Evolutionary conservation across 495 filamentous ascomycete species (phyloP).

Genomic region (Penicillium cinerascens): DNA sequence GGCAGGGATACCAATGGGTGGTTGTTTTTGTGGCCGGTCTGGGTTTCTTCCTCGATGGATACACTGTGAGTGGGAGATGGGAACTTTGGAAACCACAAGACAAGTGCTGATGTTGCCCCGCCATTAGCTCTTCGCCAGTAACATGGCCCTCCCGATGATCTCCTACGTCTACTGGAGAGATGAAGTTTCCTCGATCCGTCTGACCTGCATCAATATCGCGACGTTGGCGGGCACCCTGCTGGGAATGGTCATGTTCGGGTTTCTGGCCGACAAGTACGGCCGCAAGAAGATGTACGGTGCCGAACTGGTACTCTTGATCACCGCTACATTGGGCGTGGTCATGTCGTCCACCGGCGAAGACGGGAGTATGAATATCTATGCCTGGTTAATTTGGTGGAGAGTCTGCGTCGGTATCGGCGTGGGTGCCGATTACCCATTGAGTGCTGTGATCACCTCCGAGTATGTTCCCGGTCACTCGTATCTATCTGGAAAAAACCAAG

Average conservation of each 20-base stretch:
- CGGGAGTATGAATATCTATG: constrained; percentile 52
- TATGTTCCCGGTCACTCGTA: constrained; percentile 19
- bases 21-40: constrained; percentile 59
- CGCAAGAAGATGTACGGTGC: constrained; percentile 61
- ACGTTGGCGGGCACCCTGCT: constrained; percentile 57
- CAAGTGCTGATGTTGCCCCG: constrained; percentile 3
- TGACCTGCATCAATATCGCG: constrained; percentile 55
- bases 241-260: constrained; percentile 61
- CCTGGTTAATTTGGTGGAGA: constrained; percentile 58
- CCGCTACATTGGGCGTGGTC: constrained; percentile 53
- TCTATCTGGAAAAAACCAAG: neutral
- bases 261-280: constrained; percentile 58
- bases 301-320: constrained; percentile 58
- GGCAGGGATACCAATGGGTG: constrained; percentile 45
- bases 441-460: constrained; percentile 61
- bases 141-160: constrained; percentile 60
- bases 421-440: constrained; percentile 54
- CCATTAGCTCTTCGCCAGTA: constrained; percentile 56
- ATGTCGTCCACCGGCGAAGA: constrained; percentile 40
- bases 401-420: constrained; percentile 55
- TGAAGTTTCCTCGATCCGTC: constrained; percentile 32
- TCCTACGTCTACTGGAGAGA: constrained; percentile 60
- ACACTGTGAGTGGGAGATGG: constrained; percentile 47
- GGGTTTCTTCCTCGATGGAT: constrained; percentile 67
- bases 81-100: neutral